A percentile compares a stretch with the other conserved stretches of the same genome.
phyloP scores from a whole-genome alignment of 2,329 filamentous ascomycete genomes.

The Diaporthe australafricana region DNA sequence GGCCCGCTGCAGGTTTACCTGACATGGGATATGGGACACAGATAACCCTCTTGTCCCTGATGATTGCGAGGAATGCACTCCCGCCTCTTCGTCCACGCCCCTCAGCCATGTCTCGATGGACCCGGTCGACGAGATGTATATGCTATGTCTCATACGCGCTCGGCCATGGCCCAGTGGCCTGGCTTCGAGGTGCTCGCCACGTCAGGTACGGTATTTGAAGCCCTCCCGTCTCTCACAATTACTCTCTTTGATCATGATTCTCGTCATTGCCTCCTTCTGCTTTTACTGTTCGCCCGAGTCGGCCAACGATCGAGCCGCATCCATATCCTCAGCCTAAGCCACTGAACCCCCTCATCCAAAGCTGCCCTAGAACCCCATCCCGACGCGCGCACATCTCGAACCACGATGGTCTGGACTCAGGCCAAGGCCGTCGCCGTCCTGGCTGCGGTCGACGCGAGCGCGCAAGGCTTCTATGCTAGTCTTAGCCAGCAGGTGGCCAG shows the following conservation, averaged over 20 bases:
- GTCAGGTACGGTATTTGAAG: neutral
- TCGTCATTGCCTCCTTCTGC: neutral
- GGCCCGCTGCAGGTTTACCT: neutral
- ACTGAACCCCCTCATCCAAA: neutral
- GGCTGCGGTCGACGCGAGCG: neutral
- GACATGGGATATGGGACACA: neutral
- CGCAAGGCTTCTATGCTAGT: constrained; percentile 13
- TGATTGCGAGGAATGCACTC: neutral
- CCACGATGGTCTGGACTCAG: constrained; percentile 8
- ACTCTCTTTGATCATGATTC: neutral
- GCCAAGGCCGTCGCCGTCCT: constrained; percentile 7
- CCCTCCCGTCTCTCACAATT: neutral
- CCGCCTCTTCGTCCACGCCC: neutral
- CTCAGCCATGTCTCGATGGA: constrained; percentile 4
- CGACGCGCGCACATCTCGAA: too few relatives aligned
- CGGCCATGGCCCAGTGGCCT: neutral
- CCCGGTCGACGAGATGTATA: neutral
- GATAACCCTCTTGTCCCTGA: neutral
- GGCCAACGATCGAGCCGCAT: neutral
- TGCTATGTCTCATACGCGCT: neutral
- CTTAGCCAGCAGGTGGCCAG: neutral
- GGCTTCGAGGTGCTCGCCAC: neutral
- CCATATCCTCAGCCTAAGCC: neutral
- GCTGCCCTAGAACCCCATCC: too few relatives aligned
- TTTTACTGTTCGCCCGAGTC: neutral